A percentile compares a stretch with the other conserved stretches of the same genome.
Conservation (phyloP, 345 rosid species). For the Gossypium arboreum region DNA sequence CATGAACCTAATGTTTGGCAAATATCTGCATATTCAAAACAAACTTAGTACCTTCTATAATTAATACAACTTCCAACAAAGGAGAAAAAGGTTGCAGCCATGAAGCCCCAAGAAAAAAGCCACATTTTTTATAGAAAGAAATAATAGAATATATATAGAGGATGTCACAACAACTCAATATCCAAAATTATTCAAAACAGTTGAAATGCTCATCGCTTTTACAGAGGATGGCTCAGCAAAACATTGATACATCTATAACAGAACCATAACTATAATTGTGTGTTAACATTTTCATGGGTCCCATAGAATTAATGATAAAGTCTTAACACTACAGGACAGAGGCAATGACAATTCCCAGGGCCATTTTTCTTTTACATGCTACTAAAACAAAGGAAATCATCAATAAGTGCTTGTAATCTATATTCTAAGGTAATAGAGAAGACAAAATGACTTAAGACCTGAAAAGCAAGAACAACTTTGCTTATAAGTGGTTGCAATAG, state of each 20-base stretch:
- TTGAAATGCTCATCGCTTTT: neutral
- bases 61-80: neutral
- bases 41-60: neutral
- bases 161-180: neutral
- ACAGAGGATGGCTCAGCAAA: neutral
- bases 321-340: neutral
- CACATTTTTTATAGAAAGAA: neutral
- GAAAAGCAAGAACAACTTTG: neutral
- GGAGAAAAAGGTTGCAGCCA: slow-evolving; percentile 1
- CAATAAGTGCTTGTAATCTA: neutral
- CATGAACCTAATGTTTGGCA: slow-evolving; percentile 26
- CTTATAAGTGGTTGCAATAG: neutral
- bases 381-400: neutral
- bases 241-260: neutral
- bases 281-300: neutral
- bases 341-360: neutral
- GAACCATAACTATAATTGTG: neutral
- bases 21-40: slow-evolving; percentile 23
- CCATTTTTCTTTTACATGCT: neutral
- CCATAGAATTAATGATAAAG: neutral
- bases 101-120: slow-evolving; percentile 4
- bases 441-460: neutral
- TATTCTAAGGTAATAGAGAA: neutral
- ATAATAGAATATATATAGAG: neutral
- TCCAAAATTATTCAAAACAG: neutral